These are phyloP conservation scores for Biscogniauxia mediterranea DNA, from an alignment of 2,329 filamentous ascomycete genomes.

Conservation along the genomic window DNA sequence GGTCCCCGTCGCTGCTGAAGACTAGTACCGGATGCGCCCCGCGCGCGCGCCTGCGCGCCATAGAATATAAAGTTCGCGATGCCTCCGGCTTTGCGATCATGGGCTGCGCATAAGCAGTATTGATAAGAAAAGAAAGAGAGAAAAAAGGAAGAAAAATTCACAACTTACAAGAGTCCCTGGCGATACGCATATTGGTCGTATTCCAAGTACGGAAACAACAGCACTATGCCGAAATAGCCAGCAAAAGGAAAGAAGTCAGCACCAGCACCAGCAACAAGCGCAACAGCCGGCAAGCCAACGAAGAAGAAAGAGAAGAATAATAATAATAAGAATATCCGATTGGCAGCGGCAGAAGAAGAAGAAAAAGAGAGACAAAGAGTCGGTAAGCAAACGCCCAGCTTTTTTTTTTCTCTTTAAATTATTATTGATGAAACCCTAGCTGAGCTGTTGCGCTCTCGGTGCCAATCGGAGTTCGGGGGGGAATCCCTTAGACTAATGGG, in stretches of 20 bases:
- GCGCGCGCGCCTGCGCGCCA: too few species aligned
- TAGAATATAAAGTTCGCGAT: background rate
- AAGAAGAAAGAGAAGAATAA: background rate
- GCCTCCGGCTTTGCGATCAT: background rate
- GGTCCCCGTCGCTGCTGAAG: too few species aligned
- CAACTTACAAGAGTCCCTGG: constrained; percentile 1
- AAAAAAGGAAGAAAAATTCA: background rate
- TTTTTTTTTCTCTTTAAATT: background rate
- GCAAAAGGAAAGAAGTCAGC: too few species aligned
- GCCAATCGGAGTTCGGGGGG: background rate
- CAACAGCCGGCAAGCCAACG: background rate
- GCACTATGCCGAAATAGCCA: too few species aligned
- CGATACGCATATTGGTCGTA: constrained; percentile 2
- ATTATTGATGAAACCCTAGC: background rate
- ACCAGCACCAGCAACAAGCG: too few species aligned
- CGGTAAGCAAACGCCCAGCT: background rate
- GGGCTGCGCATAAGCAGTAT: background rate
- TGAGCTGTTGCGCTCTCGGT: background rate
- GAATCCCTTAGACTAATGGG: too few species aligned
- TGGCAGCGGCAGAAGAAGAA: background rate
- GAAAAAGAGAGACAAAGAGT: background rate
- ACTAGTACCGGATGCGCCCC: too few species aligned
- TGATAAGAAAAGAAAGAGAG: background rate
- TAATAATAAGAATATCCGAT: background rate
- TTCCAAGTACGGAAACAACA: background rate